Conservation (phyloP, 2,329 filamentous ascomycete species). For the Lecanoromycetidae sp. region DNA sequence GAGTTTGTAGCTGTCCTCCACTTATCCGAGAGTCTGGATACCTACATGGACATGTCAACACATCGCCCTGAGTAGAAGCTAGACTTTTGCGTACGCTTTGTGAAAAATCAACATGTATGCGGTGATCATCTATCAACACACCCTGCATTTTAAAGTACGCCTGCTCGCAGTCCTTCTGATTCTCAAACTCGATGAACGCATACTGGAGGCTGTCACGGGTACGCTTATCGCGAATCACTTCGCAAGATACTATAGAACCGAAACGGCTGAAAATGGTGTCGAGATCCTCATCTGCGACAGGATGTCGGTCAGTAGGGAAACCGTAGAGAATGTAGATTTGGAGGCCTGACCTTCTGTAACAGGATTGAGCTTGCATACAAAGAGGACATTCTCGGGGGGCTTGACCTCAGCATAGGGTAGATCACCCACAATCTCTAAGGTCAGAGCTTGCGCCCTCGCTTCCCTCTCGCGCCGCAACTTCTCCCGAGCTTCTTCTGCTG, state of each 20-base stretch:
- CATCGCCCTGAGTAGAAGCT: not conserved
- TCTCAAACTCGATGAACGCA: constrained; percentile 92
- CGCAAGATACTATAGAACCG: constrained; percentile 86
- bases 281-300: constrained; percentile 61
- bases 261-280: constrained; percentile 96
- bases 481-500: constrained; percentile 70
- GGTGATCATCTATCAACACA: constrained; percentile 89
- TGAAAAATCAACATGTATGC: constrained; percentile 97
- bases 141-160: constrained; percentile 99
- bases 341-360: constrained; percentile 57
- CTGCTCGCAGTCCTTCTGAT: constrained; percentile 82
- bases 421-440: constrained; percentile 95
- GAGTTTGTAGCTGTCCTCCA: constrained; percentile 80
- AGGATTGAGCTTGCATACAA: constrained; percentile 96
- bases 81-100: constrained; percentile 81
- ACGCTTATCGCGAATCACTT: constrained; percentile 87
- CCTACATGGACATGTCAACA: constrained; percentile 24
- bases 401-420: constrained; percentile 95
- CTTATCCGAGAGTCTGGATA: constrained; percentile 69
- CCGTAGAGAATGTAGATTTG: not conserved
- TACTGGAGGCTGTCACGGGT: constrained; percentile 95
- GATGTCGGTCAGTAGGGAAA: constrained; percentile 15
- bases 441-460: constrained; percentile 84
- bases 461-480: constrained; percentile 74
- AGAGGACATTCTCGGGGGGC: constrained; percentile 91